A percentile compares a stretch with the other conserved stretches of the same genome.
phyloP scores from a whole-genome alignment of 2,329 filamentous ascomycete genomes.

The Nemania serpens region DNA sequence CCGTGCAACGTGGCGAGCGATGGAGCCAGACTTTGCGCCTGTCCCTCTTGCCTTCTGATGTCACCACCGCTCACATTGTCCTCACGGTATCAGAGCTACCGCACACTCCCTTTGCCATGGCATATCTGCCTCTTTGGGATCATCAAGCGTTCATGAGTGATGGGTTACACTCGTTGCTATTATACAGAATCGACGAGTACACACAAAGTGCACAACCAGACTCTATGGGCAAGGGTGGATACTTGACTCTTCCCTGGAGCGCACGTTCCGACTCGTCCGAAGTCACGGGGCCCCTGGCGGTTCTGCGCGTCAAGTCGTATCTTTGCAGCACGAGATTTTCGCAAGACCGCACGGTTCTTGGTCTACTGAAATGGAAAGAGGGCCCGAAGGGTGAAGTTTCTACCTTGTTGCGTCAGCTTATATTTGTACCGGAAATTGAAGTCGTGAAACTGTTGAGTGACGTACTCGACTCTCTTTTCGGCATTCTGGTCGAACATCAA shows the following conservation, averaged over 20 bases:
- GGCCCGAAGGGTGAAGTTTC: conserved; percentile 72
- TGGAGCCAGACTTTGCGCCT: conserved; percentile 92
- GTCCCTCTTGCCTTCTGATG: conserved; percentile 76
- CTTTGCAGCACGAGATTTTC: conserved; percentile 95
- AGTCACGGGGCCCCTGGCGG: conserved; percentile 78
- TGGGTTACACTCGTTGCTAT: conserved; percentile 75
- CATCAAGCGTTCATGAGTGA: conserved; percentile 88
- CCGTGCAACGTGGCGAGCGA: conserved; percentile 74
- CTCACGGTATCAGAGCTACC: conserved; percentile 89
- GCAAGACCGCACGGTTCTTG: conserved; percentile 84
- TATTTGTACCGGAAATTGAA: conserved; percentile 96
- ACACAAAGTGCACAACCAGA: conserved; percentile 71
- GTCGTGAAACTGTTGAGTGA: conserved; percentile 91
- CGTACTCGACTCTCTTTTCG: conserved; percentile 89
- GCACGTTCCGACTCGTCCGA: conserved; percentile 71
- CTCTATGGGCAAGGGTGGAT: conserved; percentile 77
- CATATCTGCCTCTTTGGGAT: conserved; percentile 93
- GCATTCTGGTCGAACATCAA: conserved; percentile 87
- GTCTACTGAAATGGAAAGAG: conserved; percentile 85
- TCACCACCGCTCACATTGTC: conserved; percentile 81
- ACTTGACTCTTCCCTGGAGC: conserved; percentile 82
- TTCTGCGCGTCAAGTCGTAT: conserved; percentile 79
- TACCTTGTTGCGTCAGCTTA: conserved; percentile 76
- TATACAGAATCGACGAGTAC: conserved; percentile 92
- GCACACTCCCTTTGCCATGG: conserved; percentile 85